Conservation (phyloP, 2,329 filamentous ascomycete genomes). For the Penicillium sp. region DNA sequence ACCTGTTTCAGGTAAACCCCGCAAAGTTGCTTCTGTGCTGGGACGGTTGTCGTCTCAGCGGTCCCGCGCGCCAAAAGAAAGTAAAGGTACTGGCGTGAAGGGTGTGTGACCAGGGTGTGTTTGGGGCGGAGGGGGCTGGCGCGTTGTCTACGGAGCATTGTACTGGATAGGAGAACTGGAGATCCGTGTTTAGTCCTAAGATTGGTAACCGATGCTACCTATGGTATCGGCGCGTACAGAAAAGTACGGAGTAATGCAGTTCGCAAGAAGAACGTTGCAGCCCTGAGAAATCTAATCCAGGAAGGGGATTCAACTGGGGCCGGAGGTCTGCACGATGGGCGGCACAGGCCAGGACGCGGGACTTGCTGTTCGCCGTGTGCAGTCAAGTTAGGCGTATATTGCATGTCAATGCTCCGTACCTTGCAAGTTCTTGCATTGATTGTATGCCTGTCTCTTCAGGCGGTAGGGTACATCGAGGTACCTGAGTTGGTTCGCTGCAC, state of each 20-base stretch:
- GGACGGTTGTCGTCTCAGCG: background rate
- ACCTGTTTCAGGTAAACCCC: constrained; percentile 10
- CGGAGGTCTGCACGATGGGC: constrained; percentile 10
- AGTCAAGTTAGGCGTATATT: background rate
- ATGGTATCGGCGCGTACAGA: constrained; percentile 1
- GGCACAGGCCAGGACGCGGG: constrained; percentile 1
- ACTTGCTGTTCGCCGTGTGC: background rate
- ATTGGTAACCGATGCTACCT: background rate
- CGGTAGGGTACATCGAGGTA: background rate
- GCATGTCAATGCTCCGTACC: background rate
- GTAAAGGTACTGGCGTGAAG: background rate
- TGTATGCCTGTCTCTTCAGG: background rate
- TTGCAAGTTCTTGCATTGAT: background rate
- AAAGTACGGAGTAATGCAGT: background rate
- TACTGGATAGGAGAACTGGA: background rate
- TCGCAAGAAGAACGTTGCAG: background rate
- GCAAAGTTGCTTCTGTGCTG: constrained; percentile 3
- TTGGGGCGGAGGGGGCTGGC: background rate
- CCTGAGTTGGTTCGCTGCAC: background rate
- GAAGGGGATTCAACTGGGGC: background rate
- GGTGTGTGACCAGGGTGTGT: background rate
- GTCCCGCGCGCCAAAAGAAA: background rate
- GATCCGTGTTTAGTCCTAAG: background rate
- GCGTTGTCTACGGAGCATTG: background rate
- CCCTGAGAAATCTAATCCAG: background rate